Base-by-base conservation (phyloP, 202 grass and related monocot genomes). In the Setaria italica region DNA sequence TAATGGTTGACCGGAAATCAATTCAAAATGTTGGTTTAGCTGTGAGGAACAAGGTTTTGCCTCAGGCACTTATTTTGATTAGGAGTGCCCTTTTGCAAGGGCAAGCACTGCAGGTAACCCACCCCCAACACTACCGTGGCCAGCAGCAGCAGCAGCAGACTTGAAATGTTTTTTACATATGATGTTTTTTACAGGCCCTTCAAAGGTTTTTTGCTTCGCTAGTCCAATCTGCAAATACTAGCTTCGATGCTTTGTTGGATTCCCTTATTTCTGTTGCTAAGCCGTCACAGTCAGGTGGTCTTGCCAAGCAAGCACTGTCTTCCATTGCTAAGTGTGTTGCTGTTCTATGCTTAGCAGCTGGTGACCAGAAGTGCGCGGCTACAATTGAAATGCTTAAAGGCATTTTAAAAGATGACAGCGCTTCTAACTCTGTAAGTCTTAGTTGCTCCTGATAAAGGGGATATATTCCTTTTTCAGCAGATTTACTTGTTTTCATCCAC, bases 271-370 rank as follows among this genome's bases (percentile, higher is more conserved):
- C 85, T 51, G 91, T 91, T 87, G 92, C 97, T 75, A 96, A 92
- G 67, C 97, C 92, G 47, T 99, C 97, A 51, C 91, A 94, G 50
- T 94, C 93, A 51, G 97, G 91, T 81, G 89, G 92, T 56, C 92
- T 94, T 82, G 87, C 97, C 20, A 99, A 99, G 87, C 97, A 99
- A 81, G 97, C 97, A 4, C 87, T 99, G 72, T 94, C 88, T 72
- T 99, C 94, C 37, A 95, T 99, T 90, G 97, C 97, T 68, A 94
- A 96, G 62, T 99, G 97, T 91, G 90, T 99, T 92, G 97, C 97
- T 85, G 97, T 99, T 72, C 87, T 99, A 51, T 99, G 97, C 87
- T 86, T 99, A 88, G 92, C 94, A 81, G 97, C 97, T 72, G 94
- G 97, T 83, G 92, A 99, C 84, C 77, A 94, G 87, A 99, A 99